Evolutionary conservation across 805 yeast genomes (phyloP).

Genomic region (Wickerhamomyces queroliae): DNA sequence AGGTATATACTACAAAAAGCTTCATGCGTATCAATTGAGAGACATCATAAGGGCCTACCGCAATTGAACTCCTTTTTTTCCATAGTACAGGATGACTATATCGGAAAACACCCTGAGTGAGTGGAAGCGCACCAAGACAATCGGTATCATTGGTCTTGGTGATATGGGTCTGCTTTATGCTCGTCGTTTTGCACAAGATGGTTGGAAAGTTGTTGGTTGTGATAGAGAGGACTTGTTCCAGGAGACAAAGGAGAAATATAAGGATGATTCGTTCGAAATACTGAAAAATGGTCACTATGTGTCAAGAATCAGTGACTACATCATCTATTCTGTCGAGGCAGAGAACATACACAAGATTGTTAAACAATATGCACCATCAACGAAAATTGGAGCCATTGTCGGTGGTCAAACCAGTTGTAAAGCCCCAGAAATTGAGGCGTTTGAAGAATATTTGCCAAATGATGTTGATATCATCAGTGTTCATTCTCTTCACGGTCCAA

Average conservation of each 20-base stretch:
- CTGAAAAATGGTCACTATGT: conserved; percentile 80
- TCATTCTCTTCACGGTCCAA: conserved; percentile 94
- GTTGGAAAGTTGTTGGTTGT: conserved; percentile 88
- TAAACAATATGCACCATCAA: conserved; percentile 72
- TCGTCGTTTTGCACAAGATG: conserved; percentile 64
- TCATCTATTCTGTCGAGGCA: conserved; percentile 91
- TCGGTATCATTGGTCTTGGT: conserved; percentile 94
- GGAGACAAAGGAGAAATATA: conserved; percentile 33
- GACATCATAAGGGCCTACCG: too few relatives aligned
- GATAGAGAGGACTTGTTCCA: conserved; percentile 67
- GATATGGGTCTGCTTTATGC: conserved; percentile 96
- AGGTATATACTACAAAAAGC: too few relatives aligned
- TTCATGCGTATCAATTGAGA: too few relatives aligned
- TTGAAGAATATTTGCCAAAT: conserved; percentile 65
- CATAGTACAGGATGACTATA: background rate
- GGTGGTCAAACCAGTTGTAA: conserved; percentile 99
- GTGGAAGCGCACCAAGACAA: conserved; percentile 43
- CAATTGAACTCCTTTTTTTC: too few relatives aligned
- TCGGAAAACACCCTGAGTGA: background rate
- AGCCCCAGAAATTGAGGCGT: conserved; percentile 81
- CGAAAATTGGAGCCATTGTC: conserved; percentile 82
- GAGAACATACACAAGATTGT: conserved; percentile 75
- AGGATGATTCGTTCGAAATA: conserved; percentile 44
- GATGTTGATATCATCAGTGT: conserved; percentile 83
- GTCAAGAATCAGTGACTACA: conserved; percentile 73